Evolutionary conservation across 2,329 filamentous ascomycete genomes (phyloP).

Genomic region (Eurotiales sp.): DNA sequence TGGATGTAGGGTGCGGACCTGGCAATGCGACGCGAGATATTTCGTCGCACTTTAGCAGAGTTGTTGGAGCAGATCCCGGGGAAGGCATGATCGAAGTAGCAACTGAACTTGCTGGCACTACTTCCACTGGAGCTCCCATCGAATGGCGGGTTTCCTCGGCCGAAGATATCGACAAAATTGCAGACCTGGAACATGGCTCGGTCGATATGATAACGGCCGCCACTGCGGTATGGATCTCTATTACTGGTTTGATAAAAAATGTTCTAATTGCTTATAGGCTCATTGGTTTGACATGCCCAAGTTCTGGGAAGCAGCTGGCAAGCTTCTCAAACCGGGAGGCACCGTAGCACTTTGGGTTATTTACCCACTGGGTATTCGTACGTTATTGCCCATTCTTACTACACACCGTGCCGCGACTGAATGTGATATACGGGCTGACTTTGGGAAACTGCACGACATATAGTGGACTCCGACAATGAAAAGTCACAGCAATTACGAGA

Average conservation of each 20-base stretch:
- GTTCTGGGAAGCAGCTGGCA: not conserved
- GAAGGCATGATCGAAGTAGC: slow-evolving; percentile 4
- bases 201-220: slow-evolving; percentile 5
- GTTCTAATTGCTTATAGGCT: not conserved
- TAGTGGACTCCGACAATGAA: too few relatives aligned
- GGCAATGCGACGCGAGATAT: not conserved
- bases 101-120: not conserved
- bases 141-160: not conserved
- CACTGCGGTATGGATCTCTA: not conserved
- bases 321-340: not conserved
- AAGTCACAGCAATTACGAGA: not conserved
- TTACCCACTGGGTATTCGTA: not conserved
- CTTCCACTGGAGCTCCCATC: not conserved
- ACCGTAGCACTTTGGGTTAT: not conserved
- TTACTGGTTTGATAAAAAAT: not conserved
- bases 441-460: too few relatives aligned
- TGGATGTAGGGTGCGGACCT: slow-evolving; percentile 6
- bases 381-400: not conserved
- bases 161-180: slow-evolving; percentile 1
- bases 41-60: not conserved
- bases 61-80: slow-evolving; percentile 3
- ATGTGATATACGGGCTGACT: too few relatives aligned
- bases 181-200: not conserved
- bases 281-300: not conserved
- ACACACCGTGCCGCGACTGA: not conserved